Conservation (phyloP, 2,329 filamentous ascomycete species). For the Pestalotiopsis sp. region DNA sequence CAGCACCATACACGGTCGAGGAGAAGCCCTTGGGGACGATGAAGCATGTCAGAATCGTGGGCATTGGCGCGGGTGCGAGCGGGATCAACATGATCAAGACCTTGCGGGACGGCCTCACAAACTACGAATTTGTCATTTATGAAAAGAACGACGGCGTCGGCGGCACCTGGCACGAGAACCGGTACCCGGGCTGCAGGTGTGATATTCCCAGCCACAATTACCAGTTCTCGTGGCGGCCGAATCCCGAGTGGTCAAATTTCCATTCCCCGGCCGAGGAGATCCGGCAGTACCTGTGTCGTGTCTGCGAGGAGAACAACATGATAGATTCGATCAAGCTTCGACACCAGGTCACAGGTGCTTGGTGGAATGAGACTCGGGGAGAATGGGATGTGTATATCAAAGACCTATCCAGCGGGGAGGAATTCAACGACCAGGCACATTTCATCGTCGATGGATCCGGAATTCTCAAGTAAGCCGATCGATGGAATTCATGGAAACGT, state of each 20-base stretch:
- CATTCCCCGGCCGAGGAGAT: conserved; percentile 60
- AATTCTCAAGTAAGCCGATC: conserved; percentile 47
- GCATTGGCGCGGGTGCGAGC: conserved; percentile 47
- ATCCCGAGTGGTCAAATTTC: conserved; percentile 61
- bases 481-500: background rate
- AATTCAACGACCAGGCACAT: conserved; percentile 48
- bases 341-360: conserved; percentile 44
- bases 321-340: conserved; percentile 43
- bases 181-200: conserved; percentile 60
- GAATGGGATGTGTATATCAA: conserved; percentile 45
- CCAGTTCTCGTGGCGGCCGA: conserved; percentile 63
- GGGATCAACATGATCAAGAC: conserved; percentile 48
- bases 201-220: conserved; percentile 64
- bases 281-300: conserved; percentile 50
- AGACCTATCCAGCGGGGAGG: conserved; percentile 38
- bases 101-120: conserved; percentile 41
- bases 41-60: conserved; percentile 44
- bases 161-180: conserved; percentile 62
- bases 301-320: conserved; percentile 52
- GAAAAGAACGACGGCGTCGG: conserved; percentile 59
- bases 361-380: conserved; percentile 46
- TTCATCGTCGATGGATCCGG: conserved; percentile 54
- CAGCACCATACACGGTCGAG: conserved; percentile 34
- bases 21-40: conserved; percentile 41
- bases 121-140: conserved; percentile 52